A percentile compares a stretch with the other conserved stretches of the same genome.
phyloP scores from a whole-genome alignment of 805 yeast species.

The Saturnispora dispora region DNA sequence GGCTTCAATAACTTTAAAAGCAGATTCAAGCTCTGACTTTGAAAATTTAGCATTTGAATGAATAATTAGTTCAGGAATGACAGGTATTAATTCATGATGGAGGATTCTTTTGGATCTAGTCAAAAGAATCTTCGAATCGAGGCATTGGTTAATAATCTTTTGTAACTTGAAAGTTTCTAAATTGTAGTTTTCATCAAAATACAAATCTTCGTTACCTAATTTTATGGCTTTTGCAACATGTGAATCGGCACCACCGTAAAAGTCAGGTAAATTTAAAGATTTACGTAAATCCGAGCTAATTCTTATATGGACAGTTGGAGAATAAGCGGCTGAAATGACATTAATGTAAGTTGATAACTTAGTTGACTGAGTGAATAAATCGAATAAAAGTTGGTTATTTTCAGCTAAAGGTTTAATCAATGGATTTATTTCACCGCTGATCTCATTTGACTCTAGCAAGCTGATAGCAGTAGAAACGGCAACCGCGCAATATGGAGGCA shows the following conservation, averaged over 20 bases:
- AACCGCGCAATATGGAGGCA: conserved; percentile 84
- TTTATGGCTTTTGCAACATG: conserved; percentile 35
- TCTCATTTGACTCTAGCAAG: conserved; percentile 33
- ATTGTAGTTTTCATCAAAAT: conserved; percentile 36
- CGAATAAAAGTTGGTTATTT: conserved; percentile 33
- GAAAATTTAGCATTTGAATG: conserved; percentile 38
- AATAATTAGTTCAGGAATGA: conserved; percentile 51
- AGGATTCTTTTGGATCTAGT: conserved; percentile 49
- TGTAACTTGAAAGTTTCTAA: conserved; percentile 58
- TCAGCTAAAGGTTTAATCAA: conserved; percentile 31
- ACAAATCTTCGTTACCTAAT: conserved; percentile 33
- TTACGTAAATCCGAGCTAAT: conserved; percentile 40
- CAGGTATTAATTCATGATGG: conserved; percentile 66
- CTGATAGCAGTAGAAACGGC: conserved; percentile 43
- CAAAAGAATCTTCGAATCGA: conserved; percentile 48
- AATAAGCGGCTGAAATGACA: conserved; percentile 46
- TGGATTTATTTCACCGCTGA: conserved; percentile 29
- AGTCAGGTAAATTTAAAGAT: conserved; percentile 36
- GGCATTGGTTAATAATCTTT: conserved; percentile 48
- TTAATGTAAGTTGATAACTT: conserved; percentile 32
- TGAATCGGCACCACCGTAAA: conserved; percentile 40
- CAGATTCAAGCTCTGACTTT: conserved; percentile 36
- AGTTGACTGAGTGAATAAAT: conserved; percentile 32
- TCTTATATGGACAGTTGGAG: conserved; percentile 65
- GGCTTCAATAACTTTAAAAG: conserved; percentile 31